These are phyloP conservation scores for Ophiocordyceps sinensis DNA, from an alignment of 2,329 filamentous ascomycete species.

Conservation along the genomic window DNA sequence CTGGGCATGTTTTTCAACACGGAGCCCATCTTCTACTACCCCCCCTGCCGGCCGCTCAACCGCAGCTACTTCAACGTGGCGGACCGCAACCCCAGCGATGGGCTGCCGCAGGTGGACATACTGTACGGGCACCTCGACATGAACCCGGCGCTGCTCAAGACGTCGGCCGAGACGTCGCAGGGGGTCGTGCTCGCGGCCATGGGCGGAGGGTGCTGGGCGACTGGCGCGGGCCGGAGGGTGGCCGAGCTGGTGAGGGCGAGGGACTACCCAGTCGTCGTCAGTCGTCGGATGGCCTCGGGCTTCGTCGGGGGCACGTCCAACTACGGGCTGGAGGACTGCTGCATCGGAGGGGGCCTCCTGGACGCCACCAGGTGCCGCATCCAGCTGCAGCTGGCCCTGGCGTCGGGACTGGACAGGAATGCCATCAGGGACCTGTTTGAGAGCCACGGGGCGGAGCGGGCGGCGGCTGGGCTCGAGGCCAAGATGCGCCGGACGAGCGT, in stretches of 20 bases:
- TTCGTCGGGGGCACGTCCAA: conserved; percentile 30
- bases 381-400: conserved; percentile 28
- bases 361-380: conserved; percentile 42
- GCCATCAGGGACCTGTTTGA: conserved; percentile 15
- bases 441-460: background rate
- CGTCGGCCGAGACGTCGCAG: conserved; percentile 30
- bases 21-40: conserved; percentile 45
- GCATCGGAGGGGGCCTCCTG: conserved; percentile 30
- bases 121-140: conserved; percentile 41
- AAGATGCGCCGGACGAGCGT: too few relatives aligned
- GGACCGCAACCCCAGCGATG: conserved; percentile 9
- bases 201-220: conserved; percentile 36
- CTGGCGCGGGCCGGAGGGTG: conserved; percentile 22
- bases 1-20: conserved; percentile 44
- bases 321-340: conserved; percentile 5
- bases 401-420: conserved; percentile 12
- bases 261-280: conserved; percentile 31
- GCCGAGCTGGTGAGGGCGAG: conserved; percentile 28
- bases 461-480: background rate
- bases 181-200: conserved; percentile 42
- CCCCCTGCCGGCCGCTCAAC: conserved; percentile 31
- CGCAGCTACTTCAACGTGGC: conserved; percentile 27
- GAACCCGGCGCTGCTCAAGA: conserved; percentile 28
- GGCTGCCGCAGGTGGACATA: conserved; percentile 39
- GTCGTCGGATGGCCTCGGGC: conserved; percentile 34